Conservation (phyloP, 139 green algal genomes). For the Mychonastes homosphaera region DNA sequence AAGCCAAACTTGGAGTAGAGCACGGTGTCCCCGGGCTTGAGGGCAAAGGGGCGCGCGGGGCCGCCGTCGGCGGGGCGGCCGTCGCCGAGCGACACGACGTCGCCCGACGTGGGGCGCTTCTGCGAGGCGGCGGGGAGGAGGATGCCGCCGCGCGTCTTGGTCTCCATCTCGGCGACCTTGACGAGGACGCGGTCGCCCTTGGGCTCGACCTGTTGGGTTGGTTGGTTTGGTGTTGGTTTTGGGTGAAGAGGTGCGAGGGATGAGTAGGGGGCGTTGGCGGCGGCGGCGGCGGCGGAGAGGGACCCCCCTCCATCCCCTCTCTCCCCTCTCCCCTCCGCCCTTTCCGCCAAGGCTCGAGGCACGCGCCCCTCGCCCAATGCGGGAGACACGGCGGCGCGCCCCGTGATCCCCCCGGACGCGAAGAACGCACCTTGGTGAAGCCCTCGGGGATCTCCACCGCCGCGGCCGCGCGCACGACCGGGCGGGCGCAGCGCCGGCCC, state of each 20-base stretch:
- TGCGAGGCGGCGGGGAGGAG: constrained; percentile 71
- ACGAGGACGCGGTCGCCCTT: constrained; percentile 83
- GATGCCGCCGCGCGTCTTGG: constrained; percentile 76
- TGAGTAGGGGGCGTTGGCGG: background rate
- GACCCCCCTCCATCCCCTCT: background rate
- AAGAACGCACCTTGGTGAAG: constrained; percentile 25
- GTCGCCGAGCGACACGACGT: constrained; percentile 43
- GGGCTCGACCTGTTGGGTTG: constrained; percentile 49
- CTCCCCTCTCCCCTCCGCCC: background rate
- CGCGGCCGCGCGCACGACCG: constrained; percentile 18
- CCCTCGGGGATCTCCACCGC: constrained; percentile 21
- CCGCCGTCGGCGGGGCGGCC: constrained; percentile 22
- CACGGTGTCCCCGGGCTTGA: constrained; percentile 48
- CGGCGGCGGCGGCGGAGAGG: background rate
- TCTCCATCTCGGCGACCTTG: constrained; percentile 67
- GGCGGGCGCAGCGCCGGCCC: too few relatives aligned
- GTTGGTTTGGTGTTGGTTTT: background rate
- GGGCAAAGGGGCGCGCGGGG: constrained; percentile 21
- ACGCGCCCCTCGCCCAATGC: background rate
- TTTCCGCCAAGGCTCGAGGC: background rate
- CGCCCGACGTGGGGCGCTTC: constrained; percentile 69
- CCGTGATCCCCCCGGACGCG: background rate
- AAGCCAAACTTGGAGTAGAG: constrained; percentile 96
- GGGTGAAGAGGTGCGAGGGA: background rate
- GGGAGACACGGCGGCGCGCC: background rate